Conservation (phyloP, 345 rosid genomes). For the Salix brachista region DNA sequence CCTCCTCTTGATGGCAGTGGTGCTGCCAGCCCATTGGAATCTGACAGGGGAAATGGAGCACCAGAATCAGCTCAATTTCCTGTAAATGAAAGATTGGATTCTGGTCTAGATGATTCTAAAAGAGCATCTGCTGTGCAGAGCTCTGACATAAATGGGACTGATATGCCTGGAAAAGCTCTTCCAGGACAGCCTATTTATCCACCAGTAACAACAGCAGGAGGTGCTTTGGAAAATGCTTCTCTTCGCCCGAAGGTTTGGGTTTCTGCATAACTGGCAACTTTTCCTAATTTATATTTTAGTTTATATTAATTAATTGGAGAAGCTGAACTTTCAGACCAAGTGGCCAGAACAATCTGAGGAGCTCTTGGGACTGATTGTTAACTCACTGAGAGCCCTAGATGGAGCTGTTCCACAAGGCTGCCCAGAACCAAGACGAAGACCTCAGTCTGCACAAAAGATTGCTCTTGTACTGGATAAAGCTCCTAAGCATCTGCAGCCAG, state of each 20-base stretch:
- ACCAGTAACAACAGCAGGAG: constrained; percentile 60
- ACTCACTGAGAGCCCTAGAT: constrained; percentile 89
- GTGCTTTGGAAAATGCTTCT: constrained; percentile 49
- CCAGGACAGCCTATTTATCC: constrained; percentile 55
- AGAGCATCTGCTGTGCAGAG: constrained; percentile 69
- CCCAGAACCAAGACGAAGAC: constrained; percentile 91
- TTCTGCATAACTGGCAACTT: constrained; percentile 16
- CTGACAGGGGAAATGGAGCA: constrained; percentile 64
- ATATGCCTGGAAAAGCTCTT: constrained; percentile 47
- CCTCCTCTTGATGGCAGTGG: constrained; percentile 45
- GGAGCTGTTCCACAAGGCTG: constrained; percentile 94
- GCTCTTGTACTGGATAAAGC: constrained; percentile 93
- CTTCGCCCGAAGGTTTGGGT: constrained; percentile 67
- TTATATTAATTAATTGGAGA: constrained; percentile 22
- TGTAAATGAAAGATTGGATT: constrained; percentile 64
- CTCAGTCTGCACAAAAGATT: constrained; percentile 91
- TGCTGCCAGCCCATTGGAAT: constrained; percentile 48
- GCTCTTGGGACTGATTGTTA: constrained; percentile 89
- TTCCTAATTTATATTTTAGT: constrained; percentile 9
- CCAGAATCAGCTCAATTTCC: constrained; percentile 55
- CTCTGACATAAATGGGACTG: constrained; percentile 52
- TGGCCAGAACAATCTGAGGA: constrained; percentile 99
- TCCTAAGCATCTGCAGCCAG: constrained; percentile 84
- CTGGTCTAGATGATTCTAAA: constrained; percentile 58
- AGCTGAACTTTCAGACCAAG: constrained; percentile 62